Percentiles rank a stretch among this genome's conserved stretches.
phyloP scores from a whole-genome alignment of 139 green algal genomes.

The Chlamydomonas sphaeroides region DNA sequence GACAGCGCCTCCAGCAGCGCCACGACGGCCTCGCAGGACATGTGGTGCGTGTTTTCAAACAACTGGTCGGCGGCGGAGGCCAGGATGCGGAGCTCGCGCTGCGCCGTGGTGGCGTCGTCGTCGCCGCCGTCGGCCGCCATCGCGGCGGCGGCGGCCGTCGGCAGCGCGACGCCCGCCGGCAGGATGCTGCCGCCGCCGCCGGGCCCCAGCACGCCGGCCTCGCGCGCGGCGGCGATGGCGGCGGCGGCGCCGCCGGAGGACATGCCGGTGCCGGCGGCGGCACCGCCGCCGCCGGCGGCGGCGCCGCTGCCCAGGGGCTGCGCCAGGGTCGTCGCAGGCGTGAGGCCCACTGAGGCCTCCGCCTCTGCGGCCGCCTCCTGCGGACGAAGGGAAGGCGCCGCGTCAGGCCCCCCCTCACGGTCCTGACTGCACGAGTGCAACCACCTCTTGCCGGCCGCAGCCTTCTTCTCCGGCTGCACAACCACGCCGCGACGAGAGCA shows the following conservation, averaged over 20 bases:
- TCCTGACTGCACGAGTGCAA: no score
- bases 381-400: not conserved
- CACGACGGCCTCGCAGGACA: slow-evolving; percentile 74
- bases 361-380: slow-evolving; percentile 18
- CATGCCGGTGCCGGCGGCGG: not conserved
- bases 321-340: not conserved
- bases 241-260: not conserved
- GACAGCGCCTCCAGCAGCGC: slow-evolving; percentile 60
- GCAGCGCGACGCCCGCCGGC: not conserved
- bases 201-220: not conserved
- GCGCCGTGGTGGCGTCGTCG: slow-evolving; percentile 17
- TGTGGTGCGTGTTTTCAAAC: slow-evolving; percentile 70
- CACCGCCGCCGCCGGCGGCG: not conserved
- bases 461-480: not conserved
- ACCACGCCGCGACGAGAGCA: no score
- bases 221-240: not conserved
- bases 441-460: not conserved
- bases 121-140: not conserved
- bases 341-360: not conserved
- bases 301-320: not conserved
- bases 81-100: slow-evolving; percentile 22
- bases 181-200: no score
- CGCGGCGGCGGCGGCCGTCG: not conserved
- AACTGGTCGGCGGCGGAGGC: slow-evolving; percentile 68
- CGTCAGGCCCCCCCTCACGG: not conserved